Evolutionary conservation across 2,329 filamentous ascomycete genomes (phyloP), one percentile per base, ranked within the genome.

Genomic region (Nannizzia gypsea): DNA sequence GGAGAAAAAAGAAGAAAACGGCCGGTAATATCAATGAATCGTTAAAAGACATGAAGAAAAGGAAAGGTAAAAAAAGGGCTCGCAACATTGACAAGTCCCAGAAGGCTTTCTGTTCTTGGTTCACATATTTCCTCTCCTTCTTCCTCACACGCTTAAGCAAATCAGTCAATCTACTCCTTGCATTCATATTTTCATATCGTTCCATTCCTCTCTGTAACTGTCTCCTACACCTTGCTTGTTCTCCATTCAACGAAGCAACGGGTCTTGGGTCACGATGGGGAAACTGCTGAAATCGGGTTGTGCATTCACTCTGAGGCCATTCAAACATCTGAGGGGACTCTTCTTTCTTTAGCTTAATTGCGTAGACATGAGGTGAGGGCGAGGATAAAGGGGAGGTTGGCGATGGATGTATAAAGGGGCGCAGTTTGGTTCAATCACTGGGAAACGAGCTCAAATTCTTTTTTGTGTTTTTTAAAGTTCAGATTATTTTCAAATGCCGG

Each of bases 361-460:
- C 13, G 48, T 17, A 34, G 48, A 34, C 48, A 54, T 17, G 26
- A 54, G 26, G 17, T 17, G n/a, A 15, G 15, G 31, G 9, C 13
- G n/a, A 34, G 31, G 31, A 11, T 34, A n/a, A 34, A n/a, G 15
- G 26, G 24, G 26, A n/a, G 15, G 28, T 31, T n/a, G 31, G 9
- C 31, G 26, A 26, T 34, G n/a, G 24, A 54, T 34, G 13, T 24
- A 9, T 54, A 34, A n/a, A 26, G 48, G 28, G 48, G 48, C 15
- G n/a, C 15, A 26, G 26, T 54, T 31, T 3, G 8, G 15, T 31
- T 34, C 11, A 54, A 54, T 54, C 48, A 54, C 26, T 15, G 48
- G 48, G 48, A 54, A 54, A 54, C 48, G n/a, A 17, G 28, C 48
- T 54, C 48, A 54, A 54, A 31, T 54, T 54, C 48, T 48, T 54